Conservation (phyloP, 2,329 filamentous ascomycete genomes). For the Zelopaecilomyces penicillatus region DNA sequence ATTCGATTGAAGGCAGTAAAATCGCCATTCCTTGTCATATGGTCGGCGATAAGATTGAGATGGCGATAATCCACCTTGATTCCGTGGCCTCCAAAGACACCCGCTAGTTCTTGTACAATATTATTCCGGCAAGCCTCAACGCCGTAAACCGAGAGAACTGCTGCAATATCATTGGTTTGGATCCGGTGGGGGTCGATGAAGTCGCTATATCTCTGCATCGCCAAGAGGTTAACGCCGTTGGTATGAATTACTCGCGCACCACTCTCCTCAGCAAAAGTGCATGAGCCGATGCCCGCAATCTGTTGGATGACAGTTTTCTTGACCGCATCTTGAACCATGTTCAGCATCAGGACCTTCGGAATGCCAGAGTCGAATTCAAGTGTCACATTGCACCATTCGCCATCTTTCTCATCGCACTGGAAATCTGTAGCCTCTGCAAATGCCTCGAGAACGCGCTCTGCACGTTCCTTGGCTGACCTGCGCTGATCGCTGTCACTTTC, state of each 20-base stretch:
- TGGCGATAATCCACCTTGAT: conserved; percentile 89
- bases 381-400: conserved; percentile 70
- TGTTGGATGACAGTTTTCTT: conserved; percentile 78
- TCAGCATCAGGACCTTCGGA: conserved; percentile 89
- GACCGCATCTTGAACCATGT: conserved; percentile 75
- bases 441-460: conserved; percentile 55
- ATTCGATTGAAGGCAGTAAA: conserved; percentile 92
- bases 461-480: conserved; percentile 42
- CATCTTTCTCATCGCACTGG: conserved; percentile 66
- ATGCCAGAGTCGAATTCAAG: conserved; percentile 73
- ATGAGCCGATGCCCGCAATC: conserved; percentile 67
- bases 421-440: conserved; percentile 65
- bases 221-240: conserved; percentile 76
- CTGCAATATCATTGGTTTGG: conserved; percentile 85
- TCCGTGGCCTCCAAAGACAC: conserved; percentile 82
- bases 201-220: conserved; percentile 82
- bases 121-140: conserved; percentile 84
- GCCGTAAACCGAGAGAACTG: conserved; percentile 78
- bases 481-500: conserved; percentile 32
- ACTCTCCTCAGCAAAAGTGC: conserved; percentile 57
- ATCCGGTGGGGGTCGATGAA: conserved; percentile 80
- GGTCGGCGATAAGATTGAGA: conserved; percentile 89
- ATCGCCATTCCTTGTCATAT: conserved; percentile 89
- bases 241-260: conserved; percentile 59
- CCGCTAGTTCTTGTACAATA: conserved; percentile 78